Conservation (phyloP, 768 basidiomycete genomes). For the Boletus subcaerulescens region DNA sequence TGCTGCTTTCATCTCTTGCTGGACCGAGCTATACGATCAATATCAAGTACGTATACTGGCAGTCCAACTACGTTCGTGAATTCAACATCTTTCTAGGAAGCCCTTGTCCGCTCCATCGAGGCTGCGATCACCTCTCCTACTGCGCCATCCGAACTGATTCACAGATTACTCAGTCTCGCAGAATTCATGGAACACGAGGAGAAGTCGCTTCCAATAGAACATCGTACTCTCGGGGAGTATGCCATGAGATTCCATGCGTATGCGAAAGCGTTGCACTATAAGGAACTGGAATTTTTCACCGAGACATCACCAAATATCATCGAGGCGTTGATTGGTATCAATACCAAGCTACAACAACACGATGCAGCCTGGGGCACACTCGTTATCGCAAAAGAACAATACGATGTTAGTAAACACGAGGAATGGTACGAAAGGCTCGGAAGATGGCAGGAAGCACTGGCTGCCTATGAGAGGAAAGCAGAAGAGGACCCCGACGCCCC, state of each 20-base stretch:
- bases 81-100: slow-evolving; percentile 59
- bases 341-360: slow-evolving; percentile 93
- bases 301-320: slow-evolving; percentile 90
- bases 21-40: slow-evolving; percentile 92
- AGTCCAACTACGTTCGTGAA: background rate
- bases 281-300: slow-evolving; percentile 94
- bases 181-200: slow-evolving; percentile 99
- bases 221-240: slow-evolving; percentile 89
- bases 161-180: slow-evolving; percentile 87
- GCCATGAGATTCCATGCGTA: slow-evolving; percentile 92
- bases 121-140: slow-evolving; percentile 72
- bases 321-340: slow-evolving; percentile 93
- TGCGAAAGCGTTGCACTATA: slow-evolving; percentile 97
- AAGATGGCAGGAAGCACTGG: slow-evolving; percentile 91
- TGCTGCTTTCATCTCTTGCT: slow-evolving; percentile 96
- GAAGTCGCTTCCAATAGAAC: slow-evolving; percentile 90
- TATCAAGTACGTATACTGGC: slow-evolving; percentile 66
- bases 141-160: slow-evolving; percentile 85
- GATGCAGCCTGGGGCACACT: slow-evolving; percentile 98
- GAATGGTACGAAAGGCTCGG: slow-evolving; percentile 98
- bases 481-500: slow-evolving; percentile 71
- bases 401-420: slow-evolving; percentile 89
- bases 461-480: slow-evolving; percentile 77
- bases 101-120: slow-evolving; percentile 88
- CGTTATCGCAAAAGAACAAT: slow-evolving; percentile 83